A percentile compares a stretch with the other conserved stretches of the same genome.
Conservation (phyloP, 805 yeast species). For the Candida peoriensis region DNA sequence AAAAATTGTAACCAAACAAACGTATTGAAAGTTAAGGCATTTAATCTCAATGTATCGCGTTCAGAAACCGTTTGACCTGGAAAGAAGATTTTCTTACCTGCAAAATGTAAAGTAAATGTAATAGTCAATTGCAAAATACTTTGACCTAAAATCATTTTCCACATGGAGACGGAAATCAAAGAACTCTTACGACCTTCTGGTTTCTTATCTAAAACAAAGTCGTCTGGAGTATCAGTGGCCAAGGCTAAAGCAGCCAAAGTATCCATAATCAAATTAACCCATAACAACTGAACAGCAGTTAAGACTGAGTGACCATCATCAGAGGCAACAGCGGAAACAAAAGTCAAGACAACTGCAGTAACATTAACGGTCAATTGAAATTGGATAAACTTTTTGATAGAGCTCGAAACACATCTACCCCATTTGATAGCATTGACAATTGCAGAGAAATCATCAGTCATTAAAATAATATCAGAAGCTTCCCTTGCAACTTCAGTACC, state of each 20-base stretch:
- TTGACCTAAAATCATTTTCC: constrained; percentile 97
- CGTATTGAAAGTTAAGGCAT: constrained; percentile 88
- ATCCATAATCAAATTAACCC: constrained; percentile 99
- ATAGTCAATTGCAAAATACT: constrained; percentile 70
- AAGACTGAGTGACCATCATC: constrained; percentile 77
- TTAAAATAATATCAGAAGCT: constrained; percentile 86
- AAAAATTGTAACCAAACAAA: constrained; percentile 98
- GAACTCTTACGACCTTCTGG: constrained; percentile 82
- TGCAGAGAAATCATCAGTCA: constrained; percentile 92
- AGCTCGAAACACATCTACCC: constrained; percentile 96
- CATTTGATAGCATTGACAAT: constrained; percentile 96
- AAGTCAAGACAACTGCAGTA: constrained; percentile 93
- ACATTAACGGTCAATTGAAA: constrained; percentile 95
- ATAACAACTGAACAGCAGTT: constrained; percentile 93
- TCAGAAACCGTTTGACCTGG: constrained; percentile 26
- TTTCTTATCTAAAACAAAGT: constrained; percentile 65
- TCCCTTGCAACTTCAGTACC: constrained; percentile 99
- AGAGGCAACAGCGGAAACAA: constrained; percentile 88
- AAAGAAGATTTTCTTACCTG: constrained; percentile 60
- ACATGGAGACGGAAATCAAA: constrained; percentile 85
- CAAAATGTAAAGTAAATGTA: constrained; percentile 79
- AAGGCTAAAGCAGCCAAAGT: constrained; percentile 95
- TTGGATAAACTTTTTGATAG: constrained; percentile 93
- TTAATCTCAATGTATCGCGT: constrained; percentile 53
- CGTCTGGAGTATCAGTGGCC: constrained; percentile 96